Base-by-base conservation (phyloP, 2,329 filamentous ascomycete species). In the Aspergillus jensenii region DNA sequence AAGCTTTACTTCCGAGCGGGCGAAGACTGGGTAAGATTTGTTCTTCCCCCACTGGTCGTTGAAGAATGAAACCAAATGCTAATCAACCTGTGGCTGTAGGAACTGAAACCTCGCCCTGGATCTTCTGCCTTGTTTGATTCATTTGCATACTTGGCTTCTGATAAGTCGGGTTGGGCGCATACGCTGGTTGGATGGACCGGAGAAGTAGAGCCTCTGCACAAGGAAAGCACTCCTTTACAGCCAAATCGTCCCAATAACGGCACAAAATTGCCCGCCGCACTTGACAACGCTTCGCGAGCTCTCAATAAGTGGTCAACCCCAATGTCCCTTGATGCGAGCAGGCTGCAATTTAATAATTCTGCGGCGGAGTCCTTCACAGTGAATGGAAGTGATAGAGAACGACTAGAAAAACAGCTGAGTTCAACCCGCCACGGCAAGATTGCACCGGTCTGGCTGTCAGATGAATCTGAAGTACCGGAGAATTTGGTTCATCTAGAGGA, bases 141-240 rank as follows among this genome's bases (percentile, higher is more conserved):
- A 9, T 92, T 98, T 69, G 85, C 88, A 56, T 88, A 96, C 75
- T 86, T 98, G 45, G 90, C 92, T 3, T 96, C 92, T n/a, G 82
- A 89, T 56, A 83, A 89, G 44, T 88, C 89, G 2, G 87, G 89
- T 19, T 98, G 93, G 93, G 91, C 92, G 67, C 93, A 97, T 77
- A 95, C 88, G 1, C 84, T 97, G 6, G 90, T 98, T 53, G 93
- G 91, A 46, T 98, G 93, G 93, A 96, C 93, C 3, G 93, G 93
- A 58, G 93, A 98, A 74, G 89, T 93, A 59, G 84, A 87, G 57
- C 78, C 74, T n/a, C 64, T 71, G 14, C 54, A 68, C 6, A 65
- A 71, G 21, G 55, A 61, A 17, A 68, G 66, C 55, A 25, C 52
- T 7, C 70, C 70, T 19, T 58, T 71, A n/a, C 71, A 74, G 52